A percentile compares a stretch with the other conserved stretches of the same genome.
Evolutionary conservation across 495 filamentous ascomycete species (phyloP).

Genomic region (Polyplosphaeria fusca): DNA sequence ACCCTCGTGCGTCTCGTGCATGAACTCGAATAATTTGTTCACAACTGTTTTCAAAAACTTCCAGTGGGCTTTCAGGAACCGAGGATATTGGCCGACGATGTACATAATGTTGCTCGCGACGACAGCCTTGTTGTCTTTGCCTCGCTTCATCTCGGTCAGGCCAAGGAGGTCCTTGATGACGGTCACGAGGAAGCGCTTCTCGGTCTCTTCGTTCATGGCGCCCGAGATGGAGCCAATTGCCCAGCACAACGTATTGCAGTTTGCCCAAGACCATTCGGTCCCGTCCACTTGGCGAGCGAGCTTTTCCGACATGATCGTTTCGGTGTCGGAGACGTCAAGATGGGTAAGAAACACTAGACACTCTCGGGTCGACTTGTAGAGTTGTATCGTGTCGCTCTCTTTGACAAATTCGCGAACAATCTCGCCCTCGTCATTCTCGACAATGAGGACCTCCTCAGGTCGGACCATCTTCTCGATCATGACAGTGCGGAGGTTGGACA

Average conservation of each 20-base stretch:
- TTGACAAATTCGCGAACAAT: conserved; percentile 99
- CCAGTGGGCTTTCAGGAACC: conserved; percentile 98
- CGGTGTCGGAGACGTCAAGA: conserved; percentile 94
- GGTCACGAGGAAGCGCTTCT: conserved; percentile 96
- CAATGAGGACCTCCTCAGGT: conserved; percentile 97
- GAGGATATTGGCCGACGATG: conserved; percentile 97
- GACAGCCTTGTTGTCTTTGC: conserved; percentile 98
- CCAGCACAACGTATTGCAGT: conserved; percentile 99
- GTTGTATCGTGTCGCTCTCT: conserved; percentile 96
- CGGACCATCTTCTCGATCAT: conserved; percentile 99
- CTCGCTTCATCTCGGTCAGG: conserved; percentile 96
- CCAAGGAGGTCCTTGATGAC: conserved; percentile 99
- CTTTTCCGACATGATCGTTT: conserved; percentile 99
- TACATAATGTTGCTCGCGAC: conserved; percentile 99
- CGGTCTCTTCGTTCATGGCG: conserved; percentile 98
- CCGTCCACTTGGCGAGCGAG: conserved; percentile 91
- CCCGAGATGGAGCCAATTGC: conserved; percentile 97
- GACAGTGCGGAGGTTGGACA: conserved; percentile 89
- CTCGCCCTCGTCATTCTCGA: conserved; percentile 98
- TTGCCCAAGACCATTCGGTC: conserved; percentile 96
- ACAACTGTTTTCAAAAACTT: conserved; percentile 99
- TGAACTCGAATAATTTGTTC: conserved; percentile 99
- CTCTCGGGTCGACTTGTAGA: conserved; percentile 98
- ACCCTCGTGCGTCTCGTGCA: conserved; percentile 99
- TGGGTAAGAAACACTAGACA: conserved; percentile 98